Conservation (phyloP, 352 stramenopile genomes). For the Hyaloperonospora brassicae region DNA sequence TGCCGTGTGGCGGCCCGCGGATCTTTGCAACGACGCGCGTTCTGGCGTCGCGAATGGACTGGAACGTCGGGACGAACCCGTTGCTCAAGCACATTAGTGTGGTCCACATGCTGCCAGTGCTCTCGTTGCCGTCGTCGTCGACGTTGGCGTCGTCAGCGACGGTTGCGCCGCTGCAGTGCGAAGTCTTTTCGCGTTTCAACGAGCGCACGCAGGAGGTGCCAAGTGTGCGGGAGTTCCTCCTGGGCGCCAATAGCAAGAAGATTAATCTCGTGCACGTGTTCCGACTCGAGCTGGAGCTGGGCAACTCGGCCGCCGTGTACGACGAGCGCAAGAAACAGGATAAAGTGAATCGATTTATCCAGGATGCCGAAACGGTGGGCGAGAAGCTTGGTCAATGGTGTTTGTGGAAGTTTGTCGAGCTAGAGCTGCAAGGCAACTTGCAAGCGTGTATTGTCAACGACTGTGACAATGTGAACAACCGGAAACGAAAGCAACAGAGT, state of each 20-base stretch:
- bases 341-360: slow-evolving; percentile 62
- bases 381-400: slow-evolving; percentile 67
- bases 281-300: slow-evolving; percentile 53
- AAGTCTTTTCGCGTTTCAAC: slow-evolving; percentile 31
- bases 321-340: slow-evolving; percentile 71
- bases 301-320: slow-evolving; percentile 61
- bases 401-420: slow-evolving; percentile 69
- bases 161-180: slow-evolving; percentile 42
- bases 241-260: slow-evolving; percentile 61
- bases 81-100: slow-evolving; percentile 55
- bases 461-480: slow-evolving; percentile 50
- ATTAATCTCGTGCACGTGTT: slow-evolving; percentile 59
- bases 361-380: slow-evolving; percentile 55
- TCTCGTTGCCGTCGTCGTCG: slow-evolving; percentile 18
- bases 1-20: slow-evolving; percentile 11
- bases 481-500: slow-evolving; percentile 25
- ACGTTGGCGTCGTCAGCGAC: slow-evolving; percentile 11
- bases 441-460: slow-evolving; percentile 60
- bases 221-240: slow-evolving; percentile 50
- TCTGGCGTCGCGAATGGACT: slow-evolving; percentile 46
- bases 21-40: slow-evolving; percentile 57
- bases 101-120: slow-evolving; percentile 49
- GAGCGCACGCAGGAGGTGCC: slow-evolving; percentile 3
- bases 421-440: slow-evolving; percentile 69
- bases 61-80: slow-evolving; percentile 37